Conservation (phyloP, 192 early-diverging fungal species). For the Rhizoclosmatium globosum region DNA sequence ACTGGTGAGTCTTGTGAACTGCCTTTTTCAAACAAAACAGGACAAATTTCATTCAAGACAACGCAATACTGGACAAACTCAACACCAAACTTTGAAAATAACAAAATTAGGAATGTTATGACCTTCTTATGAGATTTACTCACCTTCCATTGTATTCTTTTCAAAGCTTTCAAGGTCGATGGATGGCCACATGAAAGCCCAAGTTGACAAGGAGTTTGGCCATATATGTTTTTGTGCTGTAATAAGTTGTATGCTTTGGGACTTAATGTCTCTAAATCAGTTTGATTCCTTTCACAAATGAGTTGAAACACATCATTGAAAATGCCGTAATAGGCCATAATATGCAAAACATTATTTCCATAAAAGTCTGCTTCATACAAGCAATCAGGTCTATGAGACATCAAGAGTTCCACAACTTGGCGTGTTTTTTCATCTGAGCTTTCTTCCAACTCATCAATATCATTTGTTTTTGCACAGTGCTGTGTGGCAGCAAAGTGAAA, state of each 20-base stretch:
- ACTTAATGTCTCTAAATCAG: neutral
- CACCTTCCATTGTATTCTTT: conserved; percentile 10
- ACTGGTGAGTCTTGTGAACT: neutral
- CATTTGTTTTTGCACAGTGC: neutral
- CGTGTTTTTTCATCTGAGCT: too few relatives aligned
- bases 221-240: neutral
- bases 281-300: neutral
- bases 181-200: neutral
- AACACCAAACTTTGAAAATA: conserved; percentile 3
- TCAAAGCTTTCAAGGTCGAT: neutral
- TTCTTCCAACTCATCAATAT: neutral
- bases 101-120: neutral
- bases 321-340: conserved; percentile 20
- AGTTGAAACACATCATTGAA: neutral
- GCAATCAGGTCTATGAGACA: neutral
- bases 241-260: neutral
- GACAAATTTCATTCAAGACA: conserved; percentile 11
- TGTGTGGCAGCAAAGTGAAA: conserved; percentile 21
- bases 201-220: conserved; percentile 7
- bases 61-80: conserved; percentile 14
- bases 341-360: conserved; percentile 27
- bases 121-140: too few relatives aligned
- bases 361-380: neutral
- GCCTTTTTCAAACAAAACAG: neutral
- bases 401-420: neutral